Percentiles rank a stretch among this genome's conserved stretches.
These are phyloP conservation scores for Ophiocordyceps camponoti-saundersi DNA, from an alignment of 2,329 filamentous ascomycete species.

Conservation along the genomic window DNA sequence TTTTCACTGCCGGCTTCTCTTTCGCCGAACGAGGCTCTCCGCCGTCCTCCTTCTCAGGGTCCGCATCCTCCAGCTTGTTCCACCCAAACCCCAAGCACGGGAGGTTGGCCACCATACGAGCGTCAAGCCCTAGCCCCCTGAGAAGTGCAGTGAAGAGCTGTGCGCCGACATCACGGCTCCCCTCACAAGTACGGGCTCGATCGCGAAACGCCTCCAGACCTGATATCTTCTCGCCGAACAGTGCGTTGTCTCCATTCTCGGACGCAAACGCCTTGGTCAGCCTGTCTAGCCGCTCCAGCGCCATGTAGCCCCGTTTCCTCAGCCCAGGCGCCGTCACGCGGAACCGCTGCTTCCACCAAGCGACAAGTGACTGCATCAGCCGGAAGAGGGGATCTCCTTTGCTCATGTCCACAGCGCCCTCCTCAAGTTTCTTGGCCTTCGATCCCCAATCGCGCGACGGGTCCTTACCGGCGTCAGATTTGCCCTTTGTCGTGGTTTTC, in stretches of 20 bases:
- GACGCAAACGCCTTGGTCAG: conserved; percentile 54
- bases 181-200: conserved; percentile 51
- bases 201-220: conserved; percentile 50
- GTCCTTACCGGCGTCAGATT: neutral
- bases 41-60: conserved; percentile 23
- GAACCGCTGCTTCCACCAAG: conserved; percentile 83
- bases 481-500: conserved; percentile 6
- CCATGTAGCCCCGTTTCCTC: conserved; percentile 80
- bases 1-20: conserved; percentile 5
- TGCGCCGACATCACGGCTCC: conserved; percentile 74
- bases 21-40: neutral
- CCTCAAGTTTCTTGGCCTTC: conserved; percentile 51
- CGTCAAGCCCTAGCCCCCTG: conserved; percentile 64
- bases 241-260: conserved; percentile 39
- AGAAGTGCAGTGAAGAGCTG: conserved; percentile 82
- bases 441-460: conserved; percentile 47
- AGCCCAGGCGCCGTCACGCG: conserved; percentile 59
- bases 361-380: conserved; percentile 57
- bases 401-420: conserved; percentile 59
- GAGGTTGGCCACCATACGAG: conserved; percentile 67
- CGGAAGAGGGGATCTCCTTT: conserved; percentile 66
- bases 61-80: conserved; percentile 71
- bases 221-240: conserved; percentile 63
- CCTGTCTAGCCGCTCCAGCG: conserved; percentile 56
- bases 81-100: conserved; percentile 84